phyloP scores from a whole-genome alignment of 2,329 filamentous ascomycete species.

The Botrytis pseudocinerea region DNA sequence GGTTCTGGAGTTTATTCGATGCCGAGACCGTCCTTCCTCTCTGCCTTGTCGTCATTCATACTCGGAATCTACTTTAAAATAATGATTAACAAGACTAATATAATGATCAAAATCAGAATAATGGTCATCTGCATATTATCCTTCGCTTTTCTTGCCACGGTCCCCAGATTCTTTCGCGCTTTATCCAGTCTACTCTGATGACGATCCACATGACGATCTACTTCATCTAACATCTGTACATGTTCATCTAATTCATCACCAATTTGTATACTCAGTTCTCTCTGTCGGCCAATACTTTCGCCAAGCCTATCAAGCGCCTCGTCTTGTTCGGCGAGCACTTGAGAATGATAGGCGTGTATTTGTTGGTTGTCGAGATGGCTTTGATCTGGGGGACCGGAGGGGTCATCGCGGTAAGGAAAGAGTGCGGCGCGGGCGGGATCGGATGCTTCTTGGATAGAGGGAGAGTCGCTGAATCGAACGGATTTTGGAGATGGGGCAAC shows the following conservation, averaged over 20 bases:
- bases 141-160: conserved; percentile 70
- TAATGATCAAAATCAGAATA: conserved; percentile 67
- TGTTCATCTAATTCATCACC: conserved; percentile 94
- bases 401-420: conserved; percentile 73
- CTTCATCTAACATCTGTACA: conserved; percentile 83
- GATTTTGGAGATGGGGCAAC: conserved; percentile 58
- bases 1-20: neutral
- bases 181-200: conserved; percentile 75
- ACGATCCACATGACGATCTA: conserved; percentile 78
- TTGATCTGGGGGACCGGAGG: conserved; percentile 43
- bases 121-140: conserved; percentile 83
- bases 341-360: conserved; percentile 80
- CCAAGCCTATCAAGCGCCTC: conserved; percentile 87
- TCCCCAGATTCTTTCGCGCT: conserved; percentile 70
- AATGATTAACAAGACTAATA: conserved; percentile 67
- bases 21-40: neutral
- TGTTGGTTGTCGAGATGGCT: conserved; percentile 73
- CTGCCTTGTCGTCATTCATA: neutral
- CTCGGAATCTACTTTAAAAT: conserved; percentile 55
- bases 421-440: conserved; percentile 55
- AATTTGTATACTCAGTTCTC: conserved; percentile 93
- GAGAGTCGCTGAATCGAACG: conserved; percentile 81
- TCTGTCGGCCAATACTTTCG: conserved; percentile 82
- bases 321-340: conserved; percentile 85
- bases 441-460: conserved; percentile 46